phyloP scores from a whole-genome alignment of 179 eudicot genomes.

The Sideroxylon spinosum region DNA sequence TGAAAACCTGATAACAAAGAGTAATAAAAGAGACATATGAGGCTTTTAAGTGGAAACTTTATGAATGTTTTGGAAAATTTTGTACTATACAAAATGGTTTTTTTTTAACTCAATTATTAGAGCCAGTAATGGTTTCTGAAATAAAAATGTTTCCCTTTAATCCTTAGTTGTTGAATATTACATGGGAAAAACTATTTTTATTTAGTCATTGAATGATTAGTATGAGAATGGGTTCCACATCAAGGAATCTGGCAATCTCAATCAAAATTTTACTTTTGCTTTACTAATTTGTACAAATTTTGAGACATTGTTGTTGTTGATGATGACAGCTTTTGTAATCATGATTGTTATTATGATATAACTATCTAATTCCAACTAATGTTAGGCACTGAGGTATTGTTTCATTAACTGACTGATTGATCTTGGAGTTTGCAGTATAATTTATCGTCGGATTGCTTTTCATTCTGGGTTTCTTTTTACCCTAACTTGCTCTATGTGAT shows the following conservation, averaged over 20 bases:
- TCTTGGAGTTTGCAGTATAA: background rate
- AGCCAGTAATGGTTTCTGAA: too few relatives aligned
- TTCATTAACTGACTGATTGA: background rate
- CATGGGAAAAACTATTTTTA: background rate
- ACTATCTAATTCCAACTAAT: background rate
- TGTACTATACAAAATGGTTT: too few relatives aligned
- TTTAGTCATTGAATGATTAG: background rate
- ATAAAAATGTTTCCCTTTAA: too few relatives aligned
- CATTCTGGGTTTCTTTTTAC: background rate
- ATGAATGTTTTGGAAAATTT: background rate
- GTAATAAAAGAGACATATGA: background rate
- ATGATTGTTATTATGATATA: background rate
- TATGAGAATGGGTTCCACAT: background rate
- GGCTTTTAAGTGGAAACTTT: background rate
- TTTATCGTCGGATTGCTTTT: too few relatives aligned
- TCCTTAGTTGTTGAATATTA: too few relatives aligned
- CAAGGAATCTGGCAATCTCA: background rate
- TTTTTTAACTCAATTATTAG: too few relatives aligned
- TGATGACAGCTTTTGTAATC: background rate
- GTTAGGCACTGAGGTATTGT: too few relatives aligned
- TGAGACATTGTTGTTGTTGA: background rate
- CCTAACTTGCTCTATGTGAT: background rate
- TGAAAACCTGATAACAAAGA: background rate
- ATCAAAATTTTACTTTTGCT: background rate
- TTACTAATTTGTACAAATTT: too few relatives aligned